Conservation (phyloP, 1,284 basidiomycete genomes). For the Psilocybe mexicana region DNA sequence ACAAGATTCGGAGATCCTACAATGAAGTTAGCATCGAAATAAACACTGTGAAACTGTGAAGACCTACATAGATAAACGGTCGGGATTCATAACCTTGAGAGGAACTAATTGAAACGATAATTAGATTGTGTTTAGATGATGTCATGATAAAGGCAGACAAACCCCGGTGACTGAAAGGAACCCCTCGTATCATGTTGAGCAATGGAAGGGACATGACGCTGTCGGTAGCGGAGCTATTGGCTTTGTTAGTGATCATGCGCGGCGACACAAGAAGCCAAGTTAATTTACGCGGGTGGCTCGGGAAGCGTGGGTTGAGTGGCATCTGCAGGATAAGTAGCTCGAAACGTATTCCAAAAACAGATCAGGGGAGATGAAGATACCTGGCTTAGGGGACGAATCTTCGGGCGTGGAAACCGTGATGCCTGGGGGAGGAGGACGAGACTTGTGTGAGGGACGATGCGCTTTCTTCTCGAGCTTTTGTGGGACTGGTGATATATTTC, state of each 20-base stretch:
- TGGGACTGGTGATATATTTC: conserved; percentile 17
- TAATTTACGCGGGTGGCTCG: conserved; percentile 27
- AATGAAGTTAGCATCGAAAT: conserved; percentile 8
- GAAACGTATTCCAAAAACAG: conserved; percentile 1
- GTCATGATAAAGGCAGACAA: conserved; percentile 14
- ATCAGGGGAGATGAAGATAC: conserved; percentile 10
- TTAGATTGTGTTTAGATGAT: conserved; percentile 10
- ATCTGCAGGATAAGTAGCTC: neutral
- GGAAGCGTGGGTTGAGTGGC: conserved; percentile 16
- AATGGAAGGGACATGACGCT: conserved; percentile 47
- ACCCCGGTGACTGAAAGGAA: conserved; percentile 45
- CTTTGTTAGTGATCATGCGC: conserved; percentile 7
- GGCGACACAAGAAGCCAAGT: conserved; percentile 2
- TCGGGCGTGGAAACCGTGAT: conserved; percentile 22
- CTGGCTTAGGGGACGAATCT: conserved; percentile 14
- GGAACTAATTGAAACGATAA: conserved; percentile 28
- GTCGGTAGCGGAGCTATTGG: conserved; percentile 37
- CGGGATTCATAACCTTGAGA: conserved; percentile 42
- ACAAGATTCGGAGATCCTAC: conserved; percentile 23
- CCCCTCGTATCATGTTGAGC: conserved; percentile 42
- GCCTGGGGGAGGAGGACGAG: conserved; percentile 16
- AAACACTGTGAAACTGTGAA: conserved; percentile 5
- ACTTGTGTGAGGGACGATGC: conserved; percentile 11
- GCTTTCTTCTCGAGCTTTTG: conserved; percentile 18
- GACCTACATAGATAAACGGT: conserved; percentile 36